Base-by-base conservation (phyloP, 768 basidiomycete species). In the Panaeolus papilionaceus region DNA sequence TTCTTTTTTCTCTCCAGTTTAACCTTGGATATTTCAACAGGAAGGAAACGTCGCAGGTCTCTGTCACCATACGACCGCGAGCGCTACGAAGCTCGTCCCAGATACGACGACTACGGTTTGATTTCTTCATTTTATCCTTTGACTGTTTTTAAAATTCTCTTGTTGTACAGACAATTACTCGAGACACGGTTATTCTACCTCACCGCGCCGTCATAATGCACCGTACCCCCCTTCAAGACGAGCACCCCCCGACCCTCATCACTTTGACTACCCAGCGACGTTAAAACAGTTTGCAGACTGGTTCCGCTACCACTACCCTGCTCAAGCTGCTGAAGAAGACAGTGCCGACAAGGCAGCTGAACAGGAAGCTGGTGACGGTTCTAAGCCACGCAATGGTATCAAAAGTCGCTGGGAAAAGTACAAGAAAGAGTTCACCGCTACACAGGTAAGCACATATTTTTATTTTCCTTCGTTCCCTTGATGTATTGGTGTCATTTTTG, bases 321-420 rank as follows among this genome's bases (percentile, higher is more conserved):
- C 90, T 69, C 88, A 92, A 75, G 93, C 92, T 16, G 83, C 84
- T 7, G 92, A 94, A 69, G 94, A 95, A 79, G 94, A 96, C 74
- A 89, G 84, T 63, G 88, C 89, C 61, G 93, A 94, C 81, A 93
- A 93, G 74, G 91, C 88, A 62, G 92, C 92, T 14, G 93, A 94
- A 72, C 89, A 90, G 76, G 91, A 93, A 76, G 92, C 92, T 8
- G 92, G 88, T 18, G 90, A 94, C 73, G 92, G 92, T 42, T 85
- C 89, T 33, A 93, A 92, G 76, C 93, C 93, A 49, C 88, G 93
- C 47, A 92, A 93, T 70, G 93, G 92, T 64, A 94, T 94, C 79
- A 90, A 88, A 78, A 78, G 86, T 68, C 88, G 89, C 62, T 98
- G 95, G 90, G 95, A 97, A 78, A 94, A 93, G 75, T 97, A 98